These are phyloP conservation scores for Ascochyta viciae-villosae DNA, from an alignment of 2,329 filamentous ascomycete species.

Conservation along the genomic window DNA sequence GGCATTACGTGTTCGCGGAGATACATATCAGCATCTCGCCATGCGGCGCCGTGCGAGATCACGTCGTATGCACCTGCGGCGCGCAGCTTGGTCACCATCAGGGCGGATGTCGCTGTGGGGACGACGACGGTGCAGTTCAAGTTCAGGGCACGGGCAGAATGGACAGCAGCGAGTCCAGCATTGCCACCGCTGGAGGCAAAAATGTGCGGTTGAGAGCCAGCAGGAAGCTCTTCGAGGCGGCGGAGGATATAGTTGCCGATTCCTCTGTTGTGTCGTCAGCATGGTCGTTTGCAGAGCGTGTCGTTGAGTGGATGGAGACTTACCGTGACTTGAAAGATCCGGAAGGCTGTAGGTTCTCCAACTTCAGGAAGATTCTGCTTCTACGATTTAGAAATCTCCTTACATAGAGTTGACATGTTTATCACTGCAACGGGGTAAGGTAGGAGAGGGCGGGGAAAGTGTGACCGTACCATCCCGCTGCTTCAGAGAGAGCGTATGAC, in stretches of 20 bases:
- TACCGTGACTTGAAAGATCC: constrained; percentile 81
- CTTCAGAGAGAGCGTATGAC: constrained; percentile 70
- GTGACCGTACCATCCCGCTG: constrained; percentile 72
- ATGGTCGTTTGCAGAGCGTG: neutral
- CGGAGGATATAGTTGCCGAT: constrained; percentile 75
- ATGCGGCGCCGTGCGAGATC: constrained; percentile 70
- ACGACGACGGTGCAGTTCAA: constrained; percentile 78
- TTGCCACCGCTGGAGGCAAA: constrained; percentile 84
- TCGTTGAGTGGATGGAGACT: constrained; percentile 8
- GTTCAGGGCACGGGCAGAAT: constrained; percentile 69
- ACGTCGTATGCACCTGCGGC: constrained; percentile 72
- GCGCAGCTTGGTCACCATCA: constrained; percentile 75
- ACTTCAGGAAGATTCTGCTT: constrained; percentile 81
- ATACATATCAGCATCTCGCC: constrained; percentile 73
- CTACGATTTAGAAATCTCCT: constrained; percentile 44
- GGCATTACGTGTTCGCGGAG: constrained; percentile 66
- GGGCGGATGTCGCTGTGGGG: constrained; percentile 67
- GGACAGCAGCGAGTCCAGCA: constrained; percentile 81
- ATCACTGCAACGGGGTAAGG: neutral
- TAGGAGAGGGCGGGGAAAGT: constrained; percentile 20
- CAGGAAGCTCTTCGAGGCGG: constrained; percentile 49
- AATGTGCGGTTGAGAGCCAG: constrained; percentile 64
- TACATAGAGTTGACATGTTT: constrained; percentile 19
- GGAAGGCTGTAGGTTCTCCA: constrained; percentile 83
- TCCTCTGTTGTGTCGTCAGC: constrained; percentile 52